Conservation (phyloP, 371 early-diverging fungal genomes). For the Globomyces sp. region DNA sequence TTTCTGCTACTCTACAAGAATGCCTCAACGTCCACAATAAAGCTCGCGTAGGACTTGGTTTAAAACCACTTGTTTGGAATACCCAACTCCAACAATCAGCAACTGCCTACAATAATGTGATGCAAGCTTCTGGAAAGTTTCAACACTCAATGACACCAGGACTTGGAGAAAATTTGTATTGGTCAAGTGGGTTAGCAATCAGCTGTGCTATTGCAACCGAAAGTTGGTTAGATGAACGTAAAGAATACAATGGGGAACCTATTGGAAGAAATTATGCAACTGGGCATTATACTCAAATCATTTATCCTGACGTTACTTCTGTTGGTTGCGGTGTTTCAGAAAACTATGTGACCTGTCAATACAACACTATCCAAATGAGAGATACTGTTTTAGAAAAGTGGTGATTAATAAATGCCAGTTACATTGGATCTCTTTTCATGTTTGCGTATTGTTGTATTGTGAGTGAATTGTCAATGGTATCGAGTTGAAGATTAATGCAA, state of each 20-base stretch:
- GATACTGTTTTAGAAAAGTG: too few species aligned
- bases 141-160: slow-evolving; percentile 4
- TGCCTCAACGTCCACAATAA: slow-evolving; percentile 1
- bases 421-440: too few species aligned
- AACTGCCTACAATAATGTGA: neutral
- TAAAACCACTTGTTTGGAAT: neutral
- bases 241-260: neutral
- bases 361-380: too few species aligned
- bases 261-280: slow-evolving; percentile 11
- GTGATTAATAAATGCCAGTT: too few species aligned
- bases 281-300: slow-evolving; percentile 13
- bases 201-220: neutral
- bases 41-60: slow-evolving; percentile 1
- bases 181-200: neutral
- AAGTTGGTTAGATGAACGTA: slow-evolving; percentile 14
- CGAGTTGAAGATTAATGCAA: too few species aligned
- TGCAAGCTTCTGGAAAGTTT: neutral
- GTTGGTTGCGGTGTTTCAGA: slow-evolving; percentile 6
- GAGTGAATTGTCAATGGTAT: too few species aligned
- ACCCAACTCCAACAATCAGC: neutral
- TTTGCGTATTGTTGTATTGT: too few species aligned
- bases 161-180: slow-evolving; percentile 1
- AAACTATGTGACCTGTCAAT: neutral
- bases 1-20: neutral
- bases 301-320: neutral